A percentile compares a stretch with the other conserved stretches of the same genome.
These are phyloP conservation scores for Agroathelia rolfsii DNA, from an alignment of 1,284 basidiomycete species.

Conservation along the genomic window DNA sequence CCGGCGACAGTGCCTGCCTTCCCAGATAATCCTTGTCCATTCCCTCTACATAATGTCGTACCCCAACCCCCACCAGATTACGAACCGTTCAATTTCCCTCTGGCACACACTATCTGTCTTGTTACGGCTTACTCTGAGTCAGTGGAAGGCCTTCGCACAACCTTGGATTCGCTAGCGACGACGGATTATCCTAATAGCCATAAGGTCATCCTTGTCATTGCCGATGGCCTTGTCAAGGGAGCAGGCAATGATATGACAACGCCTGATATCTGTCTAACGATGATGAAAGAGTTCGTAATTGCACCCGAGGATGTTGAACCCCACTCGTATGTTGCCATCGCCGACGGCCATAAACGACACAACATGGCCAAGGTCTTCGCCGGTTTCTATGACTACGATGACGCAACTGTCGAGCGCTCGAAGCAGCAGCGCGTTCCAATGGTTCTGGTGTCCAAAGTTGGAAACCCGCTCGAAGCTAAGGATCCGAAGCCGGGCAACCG, in stretches of 20 bases:
- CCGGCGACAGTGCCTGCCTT: no score
- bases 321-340: conserved; percentile 96
- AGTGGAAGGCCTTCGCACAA: conserved; percentile 92
- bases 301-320: conserved; percentile 81
- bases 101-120: conserved; percentile 89
- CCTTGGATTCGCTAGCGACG: conserved; percentile 93
- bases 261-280: conserved; percentile 88
- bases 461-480: conserved; percentile 81
- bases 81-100: conserved; percentile 93
- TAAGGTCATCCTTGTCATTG: conserved; percentile 92
- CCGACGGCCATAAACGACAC: conserved; percentile 97
- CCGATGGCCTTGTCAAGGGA: conserved; percentile 98
- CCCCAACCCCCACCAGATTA: conserved; percentile 88
- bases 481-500: conserved; percentile 96
- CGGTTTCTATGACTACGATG: conserved; percentile 95
- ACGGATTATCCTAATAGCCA: conserved; percentile 99
- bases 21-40: conserved; percentile 72
- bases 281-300: conserved; percentile 98
- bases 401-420: conserved; percentile 81
- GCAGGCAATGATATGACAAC: conserved; percentile 81
- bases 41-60: conserved; percentile 84
- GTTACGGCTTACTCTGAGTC: conserved; percentile 99
- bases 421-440: conserved; percentile 98
- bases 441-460: conserved; percentile 88
- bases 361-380: conserved; percentile 99